Conservation (phyloP, 306 rosid species). For the Trifolium subterraneum region DNA sequence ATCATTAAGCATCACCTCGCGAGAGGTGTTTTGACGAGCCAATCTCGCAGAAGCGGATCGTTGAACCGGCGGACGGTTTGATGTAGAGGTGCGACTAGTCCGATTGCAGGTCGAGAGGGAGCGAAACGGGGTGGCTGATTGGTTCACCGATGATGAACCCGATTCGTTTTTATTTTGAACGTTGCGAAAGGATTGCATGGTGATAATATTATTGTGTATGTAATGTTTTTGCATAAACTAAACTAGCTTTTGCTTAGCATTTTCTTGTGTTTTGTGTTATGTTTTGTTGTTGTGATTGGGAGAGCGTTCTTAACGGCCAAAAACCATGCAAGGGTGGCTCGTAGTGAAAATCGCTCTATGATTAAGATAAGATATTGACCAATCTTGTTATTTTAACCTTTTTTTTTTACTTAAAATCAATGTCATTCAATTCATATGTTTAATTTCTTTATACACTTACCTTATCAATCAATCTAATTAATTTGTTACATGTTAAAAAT, state of each 20-base stretch:
- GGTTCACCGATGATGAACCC: neutral
- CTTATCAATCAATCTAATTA: too few species aligned
- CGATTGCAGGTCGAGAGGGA: constrained; percentile 41
- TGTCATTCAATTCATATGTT: too few species aligned
- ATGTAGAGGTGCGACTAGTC: neutral
- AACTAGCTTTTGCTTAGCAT: neutral
- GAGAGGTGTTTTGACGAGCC: constrained; percentile 36
- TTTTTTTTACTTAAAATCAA: too few species aligned
- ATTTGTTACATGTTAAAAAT: too few species aligned
- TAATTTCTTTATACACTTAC: too few species aligned
- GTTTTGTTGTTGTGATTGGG: constrained; percentile 25
- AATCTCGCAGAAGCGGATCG: constrained; percentile 46
- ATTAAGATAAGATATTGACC: neutral
- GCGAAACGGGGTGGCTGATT: neutral
- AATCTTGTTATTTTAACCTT: neutral
- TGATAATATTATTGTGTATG: neutral
- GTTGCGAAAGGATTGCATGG: constrained; percentile 27
- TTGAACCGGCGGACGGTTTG: neutral
- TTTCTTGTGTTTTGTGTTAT: neutral
- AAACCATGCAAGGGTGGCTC: constrained; percentile 48
- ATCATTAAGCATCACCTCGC: constrained; percentile 50
- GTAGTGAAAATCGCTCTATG: constrained; percentile 45
- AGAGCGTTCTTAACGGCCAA: constrained; percentile 39
- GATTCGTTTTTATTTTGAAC: neutral
- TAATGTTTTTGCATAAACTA: neutral